phyloP scores from a whole-genome alignment of 805 yeast species.

The Schwanniomyces polymorphus region DNA sequence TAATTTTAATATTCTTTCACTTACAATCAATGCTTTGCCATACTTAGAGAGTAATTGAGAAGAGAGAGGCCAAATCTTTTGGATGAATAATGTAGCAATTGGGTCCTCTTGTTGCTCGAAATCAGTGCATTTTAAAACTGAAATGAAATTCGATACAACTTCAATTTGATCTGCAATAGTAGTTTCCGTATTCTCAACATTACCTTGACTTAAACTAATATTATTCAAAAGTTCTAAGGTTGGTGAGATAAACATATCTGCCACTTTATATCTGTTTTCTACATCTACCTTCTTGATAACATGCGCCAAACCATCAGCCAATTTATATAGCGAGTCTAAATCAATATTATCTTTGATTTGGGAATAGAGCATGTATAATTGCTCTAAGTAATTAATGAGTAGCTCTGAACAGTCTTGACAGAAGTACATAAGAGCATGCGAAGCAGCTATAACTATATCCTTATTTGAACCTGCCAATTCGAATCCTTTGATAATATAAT shows the following conservation, averaged over 20 bases:
- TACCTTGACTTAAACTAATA: slow-evolving; percentile 13
- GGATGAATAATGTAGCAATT: slow-evolving; percentile 51
- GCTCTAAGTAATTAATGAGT: slow-evolving; percentile 67
- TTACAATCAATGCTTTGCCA: slow-evolving; percentile 61
- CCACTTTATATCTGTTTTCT: slow-evolving; percentile 51
- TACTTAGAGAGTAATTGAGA: slow-evolving; percentile 48
- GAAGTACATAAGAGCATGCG: slow-evolving; percentile 91
- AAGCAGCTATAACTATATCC: slow-evolving; percentile 77
- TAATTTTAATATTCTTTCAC: slow-evolving; percentile 74
- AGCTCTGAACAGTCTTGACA: slow-evolving; percentile 84
- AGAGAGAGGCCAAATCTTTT: slow-evolving; percentile 59
- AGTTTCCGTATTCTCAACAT: slow-evolving; percentile 37
- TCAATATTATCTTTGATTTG: slow-evolving; percentile 55
- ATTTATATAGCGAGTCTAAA: slow-evolving; percentile 67
- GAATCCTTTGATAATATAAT: slow-evolving; percentile 81
- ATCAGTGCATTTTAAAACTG: slow-evolving; percentile 51
- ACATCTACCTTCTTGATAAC: slow-evolving; percentile 64
- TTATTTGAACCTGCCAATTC: slow-evolving; percentile 22
- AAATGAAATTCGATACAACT: slow-evolving; percentile 59
- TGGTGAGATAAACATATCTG: slow-evolving; percentile 67
- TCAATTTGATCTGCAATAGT: slow-evolving; percentile 70
- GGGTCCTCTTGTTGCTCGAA: slow-evolving; percentile 45
- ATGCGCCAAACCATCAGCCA: slow-evolving; percentile 88
- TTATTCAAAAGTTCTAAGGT: slow-evolving; percentile 49
- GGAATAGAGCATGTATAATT: slow-evolving; percentile 71